phyloP scores from a whole-genome alignment of 1,139 yeast genomes.

The Geotrichum bryndzae region DNA sequence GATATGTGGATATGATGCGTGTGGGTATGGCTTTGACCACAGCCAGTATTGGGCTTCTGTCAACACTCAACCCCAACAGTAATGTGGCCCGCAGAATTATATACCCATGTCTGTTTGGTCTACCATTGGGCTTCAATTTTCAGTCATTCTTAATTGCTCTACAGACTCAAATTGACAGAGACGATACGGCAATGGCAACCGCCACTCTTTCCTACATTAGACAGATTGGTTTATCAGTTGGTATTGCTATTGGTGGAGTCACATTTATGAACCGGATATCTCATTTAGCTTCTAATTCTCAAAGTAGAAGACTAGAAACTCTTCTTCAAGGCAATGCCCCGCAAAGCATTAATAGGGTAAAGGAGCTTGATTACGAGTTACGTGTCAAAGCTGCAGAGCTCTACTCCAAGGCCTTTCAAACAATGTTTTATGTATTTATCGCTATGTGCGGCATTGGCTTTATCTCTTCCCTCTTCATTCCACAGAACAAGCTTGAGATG shows the following conservation, averaged over 20 bases:
- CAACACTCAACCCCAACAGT: conserved; percentile 22
- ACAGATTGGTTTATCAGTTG: conserved; percentile 26
- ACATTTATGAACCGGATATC: conserved; percentile 26
- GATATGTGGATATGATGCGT: conserved; percentile 15
- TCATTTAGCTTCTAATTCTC: conserved; percentile 18
- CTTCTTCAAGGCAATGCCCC: conserved; percentile 24
- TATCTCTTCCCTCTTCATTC: conserved; percentile 21
- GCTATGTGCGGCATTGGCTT: conserved; percentile 24
- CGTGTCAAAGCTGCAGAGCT: conserved; percentile 18
- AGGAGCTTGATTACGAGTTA: conserved; percentile 18
- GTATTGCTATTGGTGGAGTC: conserved; percentile 29
- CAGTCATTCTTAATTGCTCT: conserved; percentile 26
- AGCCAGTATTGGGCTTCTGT: conserved; percentile 24
- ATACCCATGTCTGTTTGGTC: conserved; percentile 25
- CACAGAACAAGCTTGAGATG: conserved; percentile 24
- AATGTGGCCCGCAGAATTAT: conserved; percentile 24
- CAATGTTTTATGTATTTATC: conserved; percentile 24
- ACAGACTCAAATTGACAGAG: conserved; percentile 24
- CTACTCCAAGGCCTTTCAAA: conserved; percentile 22
- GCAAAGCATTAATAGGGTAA: conserved; percentile 22
- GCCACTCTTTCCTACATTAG: conserved; percentile 24
- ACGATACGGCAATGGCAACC: conserved; percentile 27
- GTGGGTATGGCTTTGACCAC: conserved; percentile 22
- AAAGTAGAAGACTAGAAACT: conserved; percentile 7
- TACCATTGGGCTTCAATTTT: conserved; percentile 27